Evolutionary conservation across 768 basidiomycete genomes (phyloP).

Genomic region (Tephrocybe sp.): DNA sequence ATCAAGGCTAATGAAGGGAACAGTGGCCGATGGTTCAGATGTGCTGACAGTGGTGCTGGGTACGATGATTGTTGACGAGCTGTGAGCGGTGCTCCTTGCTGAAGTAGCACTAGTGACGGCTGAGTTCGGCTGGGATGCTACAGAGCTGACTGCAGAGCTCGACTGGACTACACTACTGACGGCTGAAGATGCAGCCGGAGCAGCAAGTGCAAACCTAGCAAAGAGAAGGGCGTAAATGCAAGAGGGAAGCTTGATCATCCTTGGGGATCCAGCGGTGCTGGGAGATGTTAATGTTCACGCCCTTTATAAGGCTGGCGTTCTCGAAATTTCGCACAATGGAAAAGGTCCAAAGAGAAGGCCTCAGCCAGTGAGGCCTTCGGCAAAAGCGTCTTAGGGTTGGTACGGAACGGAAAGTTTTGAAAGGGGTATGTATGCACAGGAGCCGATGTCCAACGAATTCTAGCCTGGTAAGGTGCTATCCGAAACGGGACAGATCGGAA

Average conservation of each 20-base stretch:
- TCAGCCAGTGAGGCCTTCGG: background rate
- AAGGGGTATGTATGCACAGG: background rate
- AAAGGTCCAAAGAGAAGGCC: background rate
- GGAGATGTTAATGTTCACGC: background rate
- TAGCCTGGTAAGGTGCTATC: background rate
- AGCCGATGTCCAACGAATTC: slow-evolving; percentile 3
- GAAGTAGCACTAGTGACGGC: too few species aligned
- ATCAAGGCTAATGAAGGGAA: slow-evolving; percentile 36
- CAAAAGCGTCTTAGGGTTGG: background rate
- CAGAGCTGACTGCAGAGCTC: slow-evolving; percentile 10
- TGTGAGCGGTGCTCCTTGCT: background rate
- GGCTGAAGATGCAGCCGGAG: slow-evolving; percentile 26
- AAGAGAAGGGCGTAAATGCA: slow-evolving; percentile 35
- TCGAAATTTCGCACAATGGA: background rate
- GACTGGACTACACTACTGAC: background rate
- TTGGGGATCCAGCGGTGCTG: slow-evolving; percentile 4
- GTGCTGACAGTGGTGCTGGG: slow-evolving; percentile 19
- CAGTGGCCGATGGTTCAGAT: slow-evolving; percentile 36
- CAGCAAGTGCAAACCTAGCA: slow-evolving; percentile 22
- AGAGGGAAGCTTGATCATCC: slow-evolving; percentile 35
- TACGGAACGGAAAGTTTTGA: background rate
- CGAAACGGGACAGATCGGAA: background rate
- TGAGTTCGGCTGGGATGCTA: too few species aligned
- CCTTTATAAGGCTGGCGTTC: slow-evolving; percentile 10
- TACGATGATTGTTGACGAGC: background rate